These are phyloP conservation scores for Backusella morwellensis DNA, from an alignment of 192 early-diverging fungal genomes.

Conservation along the genomic window DNA sequence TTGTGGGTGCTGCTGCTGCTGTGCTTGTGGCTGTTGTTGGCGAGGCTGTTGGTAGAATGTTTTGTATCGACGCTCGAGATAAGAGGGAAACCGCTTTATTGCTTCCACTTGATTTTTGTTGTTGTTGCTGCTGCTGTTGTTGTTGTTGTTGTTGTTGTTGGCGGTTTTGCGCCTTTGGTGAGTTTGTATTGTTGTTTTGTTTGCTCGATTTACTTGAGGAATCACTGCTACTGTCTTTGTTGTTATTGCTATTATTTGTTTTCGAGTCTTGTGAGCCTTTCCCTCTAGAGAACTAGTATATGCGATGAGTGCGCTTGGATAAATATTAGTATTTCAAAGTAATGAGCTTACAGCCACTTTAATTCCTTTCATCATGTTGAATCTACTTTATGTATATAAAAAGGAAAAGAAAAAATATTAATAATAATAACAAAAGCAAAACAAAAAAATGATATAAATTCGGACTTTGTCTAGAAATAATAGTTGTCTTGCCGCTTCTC, in stretches of 20 bases:
- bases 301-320: not conserved
- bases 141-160: not conserved
- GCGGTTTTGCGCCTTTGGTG: not conserved
- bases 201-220: not conserved
- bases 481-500: not conserved
- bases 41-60: not conserved
- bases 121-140: not conserved
- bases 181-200: not conserved
- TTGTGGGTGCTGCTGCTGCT: not conserved
- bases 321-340: too few relatives aligned
- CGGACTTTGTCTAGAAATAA: not conserved
- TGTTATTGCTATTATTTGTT: not conserved
- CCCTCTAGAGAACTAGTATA: not conserved
- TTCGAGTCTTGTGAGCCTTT: not conserved
- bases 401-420: not conserved
- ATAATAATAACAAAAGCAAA: not conserved
- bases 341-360: slow-evolving; percentile 24
- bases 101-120: not conserved
- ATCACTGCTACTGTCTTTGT: not conserved
- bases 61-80: slow-evolving; percentile 10
- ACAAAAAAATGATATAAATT: not conserved
- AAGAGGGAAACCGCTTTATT: not conserved
- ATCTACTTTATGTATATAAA: not conserved
- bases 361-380: slow-evolving; percentile 33
- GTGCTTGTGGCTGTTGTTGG: not conserved